Evolutionary conservation across 2,329 filamentous ascomycete species (phyloP).

Genomic region (Monosporascus sp.): DNA sequence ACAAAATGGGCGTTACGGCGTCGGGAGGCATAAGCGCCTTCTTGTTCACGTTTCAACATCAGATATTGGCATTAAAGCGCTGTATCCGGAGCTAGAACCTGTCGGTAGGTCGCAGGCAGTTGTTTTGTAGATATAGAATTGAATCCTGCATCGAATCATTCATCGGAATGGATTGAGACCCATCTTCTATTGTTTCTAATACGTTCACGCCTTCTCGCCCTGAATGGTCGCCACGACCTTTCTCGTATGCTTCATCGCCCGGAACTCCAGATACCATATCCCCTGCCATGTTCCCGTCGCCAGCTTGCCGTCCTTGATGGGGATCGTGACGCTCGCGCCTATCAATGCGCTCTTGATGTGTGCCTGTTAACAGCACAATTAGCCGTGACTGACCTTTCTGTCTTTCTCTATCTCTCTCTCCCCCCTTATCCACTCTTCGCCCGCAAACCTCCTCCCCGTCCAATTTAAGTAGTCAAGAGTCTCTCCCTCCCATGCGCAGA

Average conservation of each 20-base stretch:
- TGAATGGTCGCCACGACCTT: conserved; percentile 91
- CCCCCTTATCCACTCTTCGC: no score
- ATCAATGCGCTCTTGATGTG: conserved; percentile 91
- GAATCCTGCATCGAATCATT: no score
- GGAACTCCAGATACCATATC: conserved; percentile 93
- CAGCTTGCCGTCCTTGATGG: conserved; percentile 80
- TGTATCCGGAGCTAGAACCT: no score
- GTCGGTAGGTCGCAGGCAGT: no score
- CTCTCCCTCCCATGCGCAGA: no score
- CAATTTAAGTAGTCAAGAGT: no score
- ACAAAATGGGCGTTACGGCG: conserved; percentile 3
- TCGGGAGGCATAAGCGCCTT: background rate
- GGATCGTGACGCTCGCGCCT: conserved; percentile 84
- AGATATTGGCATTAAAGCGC: no score
- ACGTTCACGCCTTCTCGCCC: conserved; percentile 60
- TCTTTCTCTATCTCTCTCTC: no score
- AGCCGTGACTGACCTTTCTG: no score
- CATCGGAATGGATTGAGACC: background rate
- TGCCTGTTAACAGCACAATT: conserved; percentile 38
- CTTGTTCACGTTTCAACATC: background rate
- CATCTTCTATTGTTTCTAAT: background rate
- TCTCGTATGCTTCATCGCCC: conserved; percentile 67
- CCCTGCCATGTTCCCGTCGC: conserved; percentile 73
- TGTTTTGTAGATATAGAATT: no score
- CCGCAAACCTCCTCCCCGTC: no score